Conservation (phyloP, 257 asterid genomes). For the Prunella vulgaris region DNA sequence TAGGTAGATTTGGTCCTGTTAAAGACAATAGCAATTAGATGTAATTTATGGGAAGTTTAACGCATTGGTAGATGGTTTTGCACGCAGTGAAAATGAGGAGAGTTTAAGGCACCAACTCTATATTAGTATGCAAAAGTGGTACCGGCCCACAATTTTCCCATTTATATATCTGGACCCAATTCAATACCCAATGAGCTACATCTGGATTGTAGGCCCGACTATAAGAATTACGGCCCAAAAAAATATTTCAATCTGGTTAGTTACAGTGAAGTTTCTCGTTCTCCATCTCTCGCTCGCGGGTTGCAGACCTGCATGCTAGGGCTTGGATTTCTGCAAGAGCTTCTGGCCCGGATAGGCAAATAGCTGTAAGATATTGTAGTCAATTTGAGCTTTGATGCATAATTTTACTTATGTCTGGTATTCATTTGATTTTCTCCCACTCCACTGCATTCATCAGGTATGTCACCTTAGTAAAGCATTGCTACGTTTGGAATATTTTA, state of each 20-base stretch:
- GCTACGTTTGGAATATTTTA: not conserved
- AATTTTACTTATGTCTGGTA: not conserved
- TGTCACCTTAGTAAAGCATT: not conserved
- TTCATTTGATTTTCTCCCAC: not conserved
- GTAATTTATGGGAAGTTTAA: too few species aligned
- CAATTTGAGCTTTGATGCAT: not conserved
- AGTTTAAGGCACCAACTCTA: too few species aligned
- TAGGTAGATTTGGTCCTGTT: too few species aligned
- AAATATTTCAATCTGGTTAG: not conserved
- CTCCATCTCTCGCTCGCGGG: not conserved
- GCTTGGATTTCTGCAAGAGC: constrained; percentile 15
- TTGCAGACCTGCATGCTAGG: constrained; percentile 3
- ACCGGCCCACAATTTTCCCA: too few species aligned
- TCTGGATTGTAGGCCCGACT: not conserved
- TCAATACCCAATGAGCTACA: too few species aligned
- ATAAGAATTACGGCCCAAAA: constrained; percentile 5
- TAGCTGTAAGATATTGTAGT: not conserved
- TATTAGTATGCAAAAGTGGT: too few species aligned
- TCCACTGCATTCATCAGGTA: not conserved
- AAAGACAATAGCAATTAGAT: too few species aligned
- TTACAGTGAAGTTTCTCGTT: not conserved
- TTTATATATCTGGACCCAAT: too few species aligned
- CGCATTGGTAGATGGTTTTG: too few species aligned
- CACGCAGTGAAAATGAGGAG: too few species aligned
- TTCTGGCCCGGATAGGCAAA: not conserved